Conservation (phyloP, 2,329 filamentous ascomycete species). For the Venturiaceae sp. region DNA sequence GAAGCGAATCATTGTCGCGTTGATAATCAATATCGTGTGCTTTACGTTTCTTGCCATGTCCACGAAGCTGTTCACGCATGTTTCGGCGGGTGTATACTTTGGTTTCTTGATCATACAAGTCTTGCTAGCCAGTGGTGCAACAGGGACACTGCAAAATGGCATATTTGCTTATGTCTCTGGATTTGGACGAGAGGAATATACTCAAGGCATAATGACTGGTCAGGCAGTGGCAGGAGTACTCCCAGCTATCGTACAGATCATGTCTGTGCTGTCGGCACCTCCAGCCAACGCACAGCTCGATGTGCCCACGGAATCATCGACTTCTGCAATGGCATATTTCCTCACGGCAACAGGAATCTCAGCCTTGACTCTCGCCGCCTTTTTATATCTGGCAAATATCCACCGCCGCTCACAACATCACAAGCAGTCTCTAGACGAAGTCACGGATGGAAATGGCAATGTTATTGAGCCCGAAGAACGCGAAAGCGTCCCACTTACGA, state of each 20-base stretch:
- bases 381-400: constrained; percentile 60
- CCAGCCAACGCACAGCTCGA: constrained; percentile 28
- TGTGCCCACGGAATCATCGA: constrained; percentile 37
- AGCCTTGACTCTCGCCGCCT: constrained; percentile 57
- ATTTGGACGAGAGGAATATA: constrained; percentile 81
- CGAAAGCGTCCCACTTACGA: constrained; percentile 45
- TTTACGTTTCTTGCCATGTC: constrained; percentile 75
- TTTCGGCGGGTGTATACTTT: constrained; percentile 60
- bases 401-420: constrained; percentile 23
- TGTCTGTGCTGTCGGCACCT: constrained; percentile 63
- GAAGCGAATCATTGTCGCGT: constrained; percentile 67
- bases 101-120: constrained; percentile 76
- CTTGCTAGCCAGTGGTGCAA: constrained; percentile 65
- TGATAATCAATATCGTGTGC: constrained; percentile 65
- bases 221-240: constrained; percentile 88
- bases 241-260: constrained; percentile 77
- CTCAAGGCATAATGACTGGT: constrained; percentile 91
- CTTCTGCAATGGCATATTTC: constrained; percentile 84
- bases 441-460: constrained; percentile 6
- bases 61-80: constrained; percentile 56
- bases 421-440: constrained; percentile 7
- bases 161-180: constrained; percentile 84
- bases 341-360: constrained; percentile 76
- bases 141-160: constrained; percentile 85
- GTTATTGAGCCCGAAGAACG: constrained; percentile 14